phyloP scores from a whole-genome alignment of 176 grass and related monocot species.

The Triticum monococcum region DNA sequence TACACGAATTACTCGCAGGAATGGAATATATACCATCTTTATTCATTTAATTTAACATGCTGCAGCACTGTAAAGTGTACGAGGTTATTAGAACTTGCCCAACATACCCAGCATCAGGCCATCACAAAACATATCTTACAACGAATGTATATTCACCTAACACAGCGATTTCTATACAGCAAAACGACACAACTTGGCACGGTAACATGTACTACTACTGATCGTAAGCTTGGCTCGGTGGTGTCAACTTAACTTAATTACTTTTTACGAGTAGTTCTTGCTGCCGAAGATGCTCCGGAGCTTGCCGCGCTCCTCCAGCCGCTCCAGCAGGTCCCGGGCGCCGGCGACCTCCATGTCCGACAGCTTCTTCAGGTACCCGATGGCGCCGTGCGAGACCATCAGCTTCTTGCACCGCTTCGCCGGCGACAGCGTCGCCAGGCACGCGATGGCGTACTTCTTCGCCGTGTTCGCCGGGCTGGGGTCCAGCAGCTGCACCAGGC shows the following conservation, averaged over 20 bases:
- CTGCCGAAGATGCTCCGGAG: constrained; percentile 66
- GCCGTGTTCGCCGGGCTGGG: constrained; percentile 76
- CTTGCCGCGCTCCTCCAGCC: constrained; percentile 63
- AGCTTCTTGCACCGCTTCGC: constrained; percentile 73
- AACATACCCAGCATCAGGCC: background rate
- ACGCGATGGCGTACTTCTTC: constrained; percentile 77
- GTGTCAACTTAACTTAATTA: background rate
- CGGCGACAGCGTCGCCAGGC: constrained; percentile 55
- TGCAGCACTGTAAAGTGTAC: background rate
- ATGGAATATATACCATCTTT: background rate
- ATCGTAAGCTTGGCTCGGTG: background rate
- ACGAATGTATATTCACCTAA: constrained; percentile 8
- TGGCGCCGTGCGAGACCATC: constrained; percentile 90
- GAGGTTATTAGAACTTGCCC: background rate
- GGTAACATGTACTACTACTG: background rate
- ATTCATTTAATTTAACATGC: background rate
- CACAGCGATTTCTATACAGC: constrained; percentile 44
- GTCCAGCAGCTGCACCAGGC: constrained; percentile 88
- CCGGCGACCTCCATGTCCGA: constrained; percentile 80
- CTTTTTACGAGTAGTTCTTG: constrained; percentile 34
- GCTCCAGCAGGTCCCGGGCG: constrained; percentile 67
- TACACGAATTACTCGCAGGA: background rate
- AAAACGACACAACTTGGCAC: background rate
- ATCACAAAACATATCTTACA: background rate
- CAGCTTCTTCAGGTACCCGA: constrained; percentile 95